Conservation (phyloP, 345 rosid genomes). For the Odontarrhena argentea region DNA sequence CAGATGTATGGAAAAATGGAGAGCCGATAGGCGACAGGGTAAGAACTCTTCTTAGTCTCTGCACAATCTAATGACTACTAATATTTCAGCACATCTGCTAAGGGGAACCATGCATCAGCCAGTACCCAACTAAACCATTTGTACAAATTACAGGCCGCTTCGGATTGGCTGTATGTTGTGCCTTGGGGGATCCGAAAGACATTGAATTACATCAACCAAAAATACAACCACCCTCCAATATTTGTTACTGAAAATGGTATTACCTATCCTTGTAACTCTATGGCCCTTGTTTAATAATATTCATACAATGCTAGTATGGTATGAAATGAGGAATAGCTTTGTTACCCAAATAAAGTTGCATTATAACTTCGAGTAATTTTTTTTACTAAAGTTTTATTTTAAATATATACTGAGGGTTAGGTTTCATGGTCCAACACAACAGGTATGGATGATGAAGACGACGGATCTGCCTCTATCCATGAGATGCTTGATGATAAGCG, state of each 20-base stretch:
- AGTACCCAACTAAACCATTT: constrained; percentile 31
- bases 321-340: background rate
- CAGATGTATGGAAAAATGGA: constrained; percentile 81
- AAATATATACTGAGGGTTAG: background rate
- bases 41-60: constrained; percentile 3
- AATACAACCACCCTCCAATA: constrained; percentile 65
- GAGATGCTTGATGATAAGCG: constrained; percentile 87
- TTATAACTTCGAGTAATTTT: background rate
- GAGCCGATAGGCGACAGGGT: constrained; percentile 84
- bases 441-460: constrained; percentile 97
- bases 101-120: constrained; percentile 4
- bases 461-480: constrained; percentile 54
- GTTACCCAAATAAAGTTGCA: background rate
- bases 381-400: constrained; percentile 3
- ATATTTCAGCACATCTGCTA: constrained; percentile 3
- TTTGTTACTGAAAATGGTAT: constrained; percentile 85
- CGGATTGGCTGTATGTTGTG: constrained; percentile 85
- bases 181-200: constrained; percentile 89
- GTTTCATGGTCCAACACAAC: constrained; percentile 29
- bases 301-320: constrained; percentile 14
- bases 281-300: constrained; percentile 10
- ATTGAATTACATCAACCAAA: constrained; percentile 61
- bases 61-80: constrained; percentile 15
- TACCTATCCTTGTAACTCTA: constrained; percentile 1
- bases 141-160: constrained; percentile 71